phyloP scores from a whole-genome alignment of 2,329 filamentous ascomycete species.

The Cyphellophora europaea region DNA sequence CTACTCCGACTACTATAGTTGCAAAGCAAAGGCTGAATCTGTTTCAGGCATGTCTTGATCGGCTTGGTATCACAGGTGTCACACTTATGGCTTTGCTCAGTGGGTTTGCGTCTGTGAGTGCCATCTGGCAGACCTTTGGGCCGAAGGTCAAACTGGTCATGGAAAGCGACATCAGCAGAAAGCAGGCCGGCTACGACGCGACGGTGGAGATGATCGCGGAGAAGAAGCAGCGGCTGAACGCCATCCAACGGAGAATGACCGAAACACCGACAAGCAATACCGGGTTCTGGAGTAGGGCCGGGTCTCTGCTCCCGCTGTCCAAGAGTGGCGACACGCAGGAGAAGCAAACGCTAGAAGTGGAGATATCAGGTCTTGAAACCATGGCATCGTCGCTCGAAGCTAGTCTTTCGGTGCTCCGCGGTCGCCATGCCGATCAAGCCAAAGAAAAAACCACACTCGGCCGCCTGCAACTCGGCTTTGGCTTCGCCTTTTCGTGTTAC shows the following conservation, averaged over 20 bases:
- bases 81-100: conserved; percentile 80
- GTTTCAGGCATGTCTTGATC: conserved; percentile 47
- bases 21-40: conserved; percentile 30
- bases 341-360: conserved; percentile 52
- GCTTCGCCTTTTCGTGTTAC: conserved; percentile 67
- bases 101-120: conserved; percentile 80
- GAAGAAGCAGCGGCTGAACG: conserved; percentile 59
- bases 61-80: conserved; percentile 77
- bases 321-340: conserved; percentile 44
- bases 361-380: conserved; percentile 68
- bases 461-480: conserved; percentile 51
- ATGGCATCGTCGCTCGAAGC: conserved; percentile 66
- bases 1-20: conserved; percentile 35
- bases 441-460: conserved; percentile 60
- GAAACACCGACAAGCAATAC: conserved; percentile 20
- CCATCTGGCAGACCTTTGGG: conserved; percentile 75
- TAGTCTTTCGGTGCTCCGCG: conserved; percentile 55
- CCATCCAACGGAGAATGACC: conserved; percentile 37
- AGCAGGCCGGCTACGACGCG: conserved; percentile 68
- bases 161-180: conserved; percentile 65
- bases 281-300: conserved; percentile 65
- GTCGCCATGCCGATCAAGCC: conserved; percentile 53
- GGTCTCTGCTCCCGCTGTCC: conserved; percentile 52
- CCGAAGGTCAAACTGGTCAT: conserved; percentile 56
- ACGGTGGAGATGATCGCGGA: conserved; percentile 68